Evolutionary conservation across 257 asterid genomes (phyloP).

Genomic region (Nicotiana benthamiana): DNA sequence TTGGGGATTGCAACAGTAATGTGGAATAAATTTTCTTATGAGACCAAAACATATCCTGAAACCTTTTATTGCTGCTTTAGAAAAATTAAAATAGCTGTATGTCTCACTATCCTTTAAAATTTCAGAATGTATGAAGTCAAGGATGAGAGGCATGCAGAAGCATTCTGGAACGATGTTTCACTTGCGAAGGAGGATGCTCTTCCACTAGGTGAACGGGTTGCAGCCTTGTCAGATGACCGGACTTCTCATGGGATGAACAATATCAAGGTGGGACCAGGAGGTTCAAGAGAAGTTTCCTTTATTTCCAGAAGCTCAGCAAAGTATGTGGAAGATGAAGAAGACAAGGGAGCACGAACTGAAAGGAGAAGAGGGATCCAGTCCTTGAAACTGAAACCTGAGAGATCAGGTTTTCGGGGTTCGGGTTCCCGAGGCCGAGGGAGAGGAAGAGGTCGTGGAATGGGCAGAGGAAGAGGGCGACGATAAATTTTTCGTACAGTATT

Average conservation of each 20-base stretch:
- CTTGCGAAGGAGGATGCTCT: slow-evolving; percentile 73
- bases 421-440: slow-evolving; percentile 38
- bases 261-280: slow-evolving; percentile 74
- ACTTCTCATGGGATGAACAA: slow-evolving; percentile 20
- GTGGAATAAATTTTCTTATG: background rate
- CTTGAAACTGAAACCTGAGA: slow-evolving; percentile 40
- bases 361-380: slow-evolving; percentile 73
- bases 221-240: slow-evolving; percentile 28
- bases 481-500: background rate
- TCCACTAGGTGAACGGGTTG: slow-evolving; percentile 75
- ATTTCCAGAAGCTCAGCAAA: slow-evolving; percentile 50
- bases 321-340: slow-evolving; percentile 54
- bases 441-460: slow-evolving; percentile 28
- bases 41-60: background rate
- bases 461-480: slow-evolving; percentile 26
- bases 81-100: background rate
- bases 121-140: slow-evolving; percentile 82
- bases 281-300: slow-evolving; percentile 80
- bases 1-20: background rate
- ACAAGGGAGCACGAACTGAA: slow-evolving; percentile 28
- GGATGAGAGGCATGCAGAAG: slow-evolving; percentile 88
- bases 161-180: slow-evolving; percentile 56
- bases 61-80: background rate
- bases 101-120: background rate
- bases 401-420: slow-evolving; percentile 38